These are phyloP conservation scores for Emmonsia crescens DNA, from an alignment of 2,329 filamentous ascomycete species.

Conservation along the genomic window DNA sequence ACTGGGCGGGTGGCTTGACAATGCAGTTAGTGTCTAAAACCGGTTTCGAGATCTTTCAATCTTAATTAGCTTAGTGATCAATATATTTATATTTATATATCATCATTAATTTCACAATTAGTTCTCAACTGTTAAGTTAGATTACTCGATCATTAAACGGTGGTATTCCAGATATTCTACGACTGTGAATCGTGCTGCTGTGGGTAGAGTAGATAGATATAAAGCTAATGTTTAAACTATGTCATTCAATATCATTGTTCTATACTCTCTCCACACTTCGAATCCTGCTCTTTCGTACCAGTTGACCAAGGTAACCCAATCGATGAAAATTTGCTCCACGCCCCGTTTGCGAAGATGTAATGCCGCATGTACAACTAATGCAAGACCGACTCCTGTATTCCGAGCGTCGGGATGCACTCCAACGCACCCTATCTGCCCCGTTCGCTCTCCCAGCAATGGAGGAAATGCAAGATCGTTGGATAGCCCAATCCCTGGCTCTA, in stretches of 20 bases:
- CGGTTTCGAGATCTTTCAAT: no score
- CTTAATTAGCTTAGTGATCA: no score
- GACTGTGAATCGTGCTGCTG: no score
- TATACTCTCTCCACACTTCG: constrained; percentile 30
- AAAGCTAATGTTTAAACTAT: no score
- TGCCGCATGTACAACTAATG: constrained; percentile 34
- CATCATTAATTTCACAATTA: no score
- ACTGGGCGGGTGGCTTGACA: no score
- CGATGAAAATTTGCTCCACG: constrained; percentile 34
- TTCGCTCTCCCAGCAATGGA: constrained; percentile 29
- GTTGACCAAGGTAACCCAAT: constrained; percentile 34
- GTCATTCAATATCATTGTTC: constrained; percentile 15
- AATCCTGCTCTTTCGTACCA: constrained; percentile 38
- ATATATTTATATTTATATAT: no score
- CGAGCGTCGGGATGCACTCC: constrained; percentile 31
- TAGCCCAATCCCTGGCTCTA: constrained; percentile 22
- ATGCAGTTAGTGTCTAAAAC: no score
- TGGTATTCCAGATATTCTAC: no score
- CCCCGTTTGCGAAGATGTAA: constrained; percentile 34
- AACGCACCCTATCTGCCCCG: constrained; percentile 36
- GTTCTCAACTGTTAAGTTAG: no score
- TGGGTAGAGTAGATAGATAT: background rate
- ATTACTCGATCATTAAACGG: no score
- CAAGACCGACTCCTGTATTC: constrained; percentile 32
- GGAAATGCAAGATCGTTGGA: constrained; percentile 33